phyloP scores from a whole-genome alignment of 805 yeast genomes.

The Yamadazyma insecticola region DNA sequence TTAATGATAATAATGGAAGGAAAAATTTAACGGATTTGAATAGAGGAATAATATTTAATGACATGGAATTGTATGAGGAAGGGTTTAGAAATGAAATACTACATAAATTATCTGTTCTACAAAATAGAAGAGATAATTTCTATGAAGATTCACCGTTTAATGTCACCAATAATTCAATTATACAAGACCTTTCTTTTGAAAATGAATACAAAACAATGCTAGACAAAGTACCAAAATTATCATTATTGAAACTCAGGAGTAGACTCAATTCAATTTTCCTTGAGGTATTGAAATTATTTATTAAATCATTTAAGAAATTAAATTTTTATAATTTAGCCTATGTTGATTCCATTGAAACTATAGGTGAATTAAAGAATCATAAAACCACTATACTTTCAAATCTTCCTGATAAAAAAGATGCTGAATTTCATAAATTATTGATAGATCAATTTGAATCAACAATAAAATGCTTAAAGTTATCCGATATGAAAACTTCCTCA shows the following conservation, averaged over 20 bases:
- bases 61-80: conserved; percentile 18
- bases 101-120: conserved; percentile 6
- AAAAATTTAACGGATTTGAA: conserved; percentile 15
- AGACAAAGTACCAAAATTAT: conserved; percentile 21
- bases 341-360: conserved; percentile 23
- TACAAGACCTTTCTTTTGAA: conserved; percentile 14
- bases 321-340: conserved; percentile 21
- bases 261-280: conserved; percentile 32
- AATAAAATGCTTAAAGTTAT: conserved; percentile 16
- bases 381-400: conserved; percentile 11
- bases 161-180: conserved; percentile 15
- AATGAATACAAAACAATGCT: conserved; percentile 22
- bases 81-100: conserved; percentile 21
- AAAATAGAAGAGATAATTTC: conserved; percentile 14
- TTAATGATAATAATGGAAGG: conserved; percentile 31
- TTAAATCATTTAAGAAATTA: conserved; percentile 25
- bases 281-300: conserved; percentile 29
- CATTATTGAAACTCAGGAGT: conserved; percentile 26
- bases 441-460: conserved; percentile 28
- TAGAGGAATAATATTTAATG: conserved; percentile 30
- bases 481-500: conserved; percentile 6
- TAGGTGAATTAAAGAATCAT: conserved; percentile 19
- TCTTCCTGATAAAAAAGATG: conserved; percentile 27
- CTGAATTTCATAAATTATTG: conserved; percentile 24
- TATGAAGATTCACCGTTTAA: conserved; percentile 28